Conservation (phyloP, 805 yeast genomes). For the Metschnikowia koreensis region DNA sequence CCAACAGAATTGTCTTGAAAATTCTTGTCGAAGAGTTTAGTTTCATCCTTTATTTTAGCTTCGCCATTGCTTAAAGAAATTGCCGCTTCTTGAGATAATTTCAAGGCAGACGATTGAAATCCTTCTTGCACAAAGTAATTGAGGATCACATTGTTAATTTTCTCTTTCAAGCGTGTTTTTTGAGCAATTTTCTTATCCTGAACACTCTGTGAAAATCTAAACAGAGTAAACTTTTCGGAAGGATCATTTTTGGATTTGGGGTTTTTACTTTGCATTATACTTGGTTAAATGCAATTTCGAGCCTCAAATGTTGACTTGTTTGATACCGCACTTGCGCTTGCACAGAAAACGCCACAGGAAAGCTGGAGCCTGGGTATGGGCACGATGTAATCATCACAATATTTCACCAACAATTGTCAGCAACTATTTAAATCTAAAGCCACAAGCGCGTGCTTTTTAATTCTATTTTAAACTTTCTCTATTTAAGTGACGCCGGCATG, state of each 20-base stretch:
- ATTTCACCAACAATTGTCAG: too few species aligned
- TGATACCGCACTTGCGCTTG: not conserved
- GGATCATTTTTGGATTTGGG: not conserved
- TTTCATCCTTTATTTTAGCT: not conserved
- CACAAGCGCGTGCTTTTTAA: too few species aligned
- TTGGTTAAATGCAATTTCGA: not conserved
- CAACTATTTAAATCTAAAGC: too few species aligned
- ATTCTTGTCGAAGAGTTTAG: not conserved
- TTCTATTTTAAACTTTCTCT: not conserved
- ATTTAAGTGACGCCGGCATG: constrained; percentile 52
- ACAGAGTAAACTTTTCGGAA: constrained; percentile 4
- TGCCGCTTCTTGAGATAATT: constrained; percentile 59
- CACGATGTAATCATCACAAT: too few species aligned
- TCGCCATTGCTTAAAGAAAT: constrained; percentile 17
- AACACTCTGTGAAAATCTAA: constrained; percentile 8
- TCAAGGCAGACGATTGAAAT: constrained; percentile 62
- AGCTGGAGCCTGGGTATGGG: too few species aligned
- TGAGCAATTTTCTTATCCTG: constrained; percentile 17
- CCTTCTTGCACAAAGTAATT: constrained; percentile 79
- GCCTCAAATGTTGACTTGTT: not conserved
- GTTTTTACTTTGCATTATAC: not conserved
- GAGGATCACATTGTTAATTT: constrained; percentile 55
- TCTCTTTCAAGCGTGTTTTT: constrained; percentile 21
- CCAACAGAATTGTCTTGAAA: not conserved
- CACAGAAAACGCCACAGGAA: not conserved